Percentiles rank a stretch among this genome's conserved stretches.
Conservation (phyloP, 2,329 filamentous ascomycete species). For the Tolypocladium inflatum region DNA sequence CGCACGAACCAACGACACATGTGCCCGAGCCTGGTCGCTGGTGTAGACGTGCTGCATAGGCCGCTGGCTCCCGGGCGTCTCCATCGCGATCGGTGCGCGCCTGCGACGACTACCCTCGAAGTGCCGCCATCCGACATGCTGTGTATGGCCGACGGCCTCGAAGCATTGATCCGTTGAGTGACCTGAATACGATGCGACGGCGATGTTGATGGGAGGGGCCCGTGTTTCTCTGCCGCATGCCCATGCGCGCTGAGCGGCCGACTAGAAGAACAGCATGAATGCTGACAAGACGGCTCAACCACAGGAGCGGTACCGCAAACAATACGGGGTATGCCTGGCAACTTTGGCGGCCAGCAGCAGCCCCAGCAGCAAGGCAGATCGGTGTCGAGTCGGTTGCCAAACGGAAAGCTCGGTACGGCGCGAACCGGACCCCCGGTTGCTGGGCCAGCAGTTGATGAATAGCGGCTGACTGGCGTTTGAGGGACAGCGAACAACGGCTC, state of each 20-base stretch:
- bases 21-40: neutral
- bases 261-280: neutral
- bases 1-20: neutral
- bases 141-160: neutral
- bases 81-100: neutral
- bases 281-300: conserved; percentile 17
- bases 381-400: conserved; percentile 51
- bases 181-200: neutral
- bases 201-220: neutral
- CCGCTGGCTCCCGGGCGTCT: neutral
- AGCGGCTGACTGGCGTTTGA: conserved; percentile 6
- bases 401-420: conserved; percentile 50
- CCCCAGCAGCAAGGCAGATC: conserved; percentile 42
- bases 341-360: conserved; percentile 51
- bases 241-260: neutral
- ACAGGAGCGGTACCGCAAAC: conserved; percentile 52
- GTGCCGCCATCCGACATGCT: neutral
- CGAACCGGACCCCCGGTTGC: neutral
- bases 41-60: no score
- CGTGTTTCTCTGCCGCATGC: neutral
- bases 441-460: neutral
- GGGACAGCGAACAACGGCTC: conserved; percentile 38
- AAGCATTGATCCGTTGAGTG: neutral
- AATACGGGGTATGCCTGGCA: conserved; percentile 51
- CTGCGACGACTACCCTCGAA: neutral